These are phyloP conservation scores for Globisporangium okanoganense DNA, from an alignment of 352 stramenopile species.

Conservation along the genomic window DNA sequence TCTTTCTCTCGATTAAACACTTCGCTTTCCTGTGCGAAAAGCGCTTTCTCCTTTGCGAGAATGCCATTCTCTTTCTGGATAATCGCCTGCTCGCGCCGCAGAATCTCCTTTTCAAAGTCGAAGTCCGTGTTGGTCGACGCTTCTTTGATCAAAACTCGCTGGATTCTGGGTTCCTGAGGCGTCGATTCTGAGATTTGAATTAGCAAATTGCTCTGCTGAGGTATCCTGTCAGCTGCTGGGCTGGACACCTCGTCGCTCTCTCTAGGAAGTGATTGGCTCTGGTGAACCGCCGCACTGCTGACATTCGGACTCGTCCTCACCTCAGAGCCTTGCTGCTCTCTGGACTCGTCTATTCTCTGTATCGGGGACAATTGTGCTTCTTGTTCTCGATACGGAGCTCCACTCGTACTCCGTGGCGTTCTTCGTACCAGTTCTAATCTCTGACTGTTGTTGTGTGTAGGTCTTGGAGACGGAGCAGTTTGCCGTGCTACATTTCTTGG, in stretches of 20 bases:
- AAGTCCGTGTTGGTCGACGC: constrained; percentile 57
- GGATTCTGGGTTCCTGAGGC: background rate
- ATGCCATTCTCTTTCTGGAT: constrained; percentile 27
- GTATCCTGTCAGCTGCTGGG: background rate
- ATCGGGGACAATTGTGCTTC: background rate
- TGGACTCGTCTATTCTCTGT: constrained; percentile 1
- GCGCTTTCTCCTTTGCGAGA: constrained; percentile 30
- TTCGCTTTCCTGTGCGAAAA: constrained; percentile 33
- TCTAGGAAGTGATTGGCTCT: background rate
- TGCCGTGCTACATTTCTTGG: background rate
- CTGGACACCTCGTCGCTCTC: background rate
- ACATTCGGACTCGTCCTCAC: too few relatives aligned
- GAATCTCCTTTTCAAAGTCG: constrained; percentile 44
- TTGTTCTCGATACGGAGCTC: background rate
- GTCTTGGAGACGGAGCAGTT: background rate
- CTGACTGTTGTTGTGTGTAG: background rate
- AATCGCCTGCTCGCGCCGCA: constrained; percentile 35
- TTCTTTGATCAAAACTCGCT: constrained; percentile 41
- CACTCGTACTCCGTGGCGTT: background rate
- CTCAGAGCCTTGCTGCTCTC: background rate
- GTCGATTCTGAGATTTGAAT: background rate
- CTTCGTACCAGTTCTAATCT: too few relatives aligned
- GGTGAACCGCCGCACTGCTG: background rate
- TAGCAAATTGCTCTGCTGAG: background rate
- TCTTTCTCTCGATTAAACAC: constrained; percentile 30